phyloP scores from a whole-genome alignment of 2,329 filamentous ascomycete species.

The Didymella lethalis region DNA sequence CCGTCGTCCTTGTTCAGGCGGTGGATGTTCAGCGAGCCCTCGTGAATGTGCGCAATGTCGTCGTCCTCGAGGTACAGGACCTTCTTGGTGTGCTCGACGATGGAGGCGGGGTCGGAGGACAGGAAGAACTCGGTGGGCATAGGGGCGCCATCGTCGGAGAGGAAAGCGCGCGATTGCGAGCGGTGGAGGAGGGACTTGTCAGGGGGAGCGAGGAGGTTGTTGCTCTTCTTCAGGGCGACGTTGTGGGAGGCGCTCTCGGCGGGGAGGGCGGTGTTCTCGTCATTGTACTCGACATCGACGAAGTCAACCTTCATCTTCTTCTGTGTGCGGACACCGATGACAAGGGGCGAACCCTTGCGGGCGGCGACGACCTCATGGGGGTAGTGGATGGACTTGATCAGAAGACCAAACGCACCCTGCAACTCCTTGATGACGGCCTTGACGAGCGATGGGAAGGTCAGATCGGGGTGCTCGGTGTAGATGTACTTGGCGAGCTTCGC shows the following conservation, averaged over 20 bases:
- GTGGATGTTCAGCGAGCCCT: conserved; percentile 98
- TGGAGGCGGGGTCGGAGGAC: conserved; percentile 96
- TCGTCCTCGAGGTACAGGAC: conserved; percentile 99
- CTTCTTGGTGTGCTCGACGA: conserved; percentile 99
- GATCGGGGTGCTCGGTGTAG: conserved; percentile 90
- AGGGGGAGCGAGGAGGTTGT: conserved; percentile 75
- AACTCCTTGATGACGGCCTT: conserved; percentile 99
- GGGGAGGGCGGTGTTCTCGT: conserved; percentile 78
- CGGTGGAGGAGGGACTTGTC: conserved; percentile 99
- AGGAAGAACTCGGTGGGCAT: conserved; percentile 99
- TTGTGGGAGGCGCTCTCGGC: conserved; percentile 97
- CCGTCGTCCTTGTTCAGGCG: conserved; percentile 96
- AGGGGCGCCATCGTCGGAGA: conserved; percentile 96
- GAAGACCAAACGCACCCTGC: conserved; percentile 94
- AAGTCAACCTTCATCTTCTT: conserved; percentile 99
- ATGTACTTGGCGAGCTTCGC: conserved; percentile 99
- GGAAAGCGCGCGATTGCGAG: conserved; percentile 97
- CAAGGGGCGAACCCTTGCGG: conserved; percentile 96
- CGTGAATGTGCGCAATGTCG: conserved; percentile 99
- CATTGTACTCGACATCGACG: conserved; percentile 96
- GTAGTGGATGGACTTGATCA: conserved; percentile 98
- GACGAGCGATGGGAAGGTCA: conserved; percentile 94
- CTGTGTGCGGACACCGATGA: conserved; percentile 94
- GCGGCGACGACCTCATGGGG: conserved; percentile 97
- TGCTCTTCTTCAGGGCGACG: conserved; percentile 87